These are phyloP conservation scores for Trametes coccinea DNA, from an alignment of 768 basidiomycete genomes.

Conservation along the genomic window DNA sequence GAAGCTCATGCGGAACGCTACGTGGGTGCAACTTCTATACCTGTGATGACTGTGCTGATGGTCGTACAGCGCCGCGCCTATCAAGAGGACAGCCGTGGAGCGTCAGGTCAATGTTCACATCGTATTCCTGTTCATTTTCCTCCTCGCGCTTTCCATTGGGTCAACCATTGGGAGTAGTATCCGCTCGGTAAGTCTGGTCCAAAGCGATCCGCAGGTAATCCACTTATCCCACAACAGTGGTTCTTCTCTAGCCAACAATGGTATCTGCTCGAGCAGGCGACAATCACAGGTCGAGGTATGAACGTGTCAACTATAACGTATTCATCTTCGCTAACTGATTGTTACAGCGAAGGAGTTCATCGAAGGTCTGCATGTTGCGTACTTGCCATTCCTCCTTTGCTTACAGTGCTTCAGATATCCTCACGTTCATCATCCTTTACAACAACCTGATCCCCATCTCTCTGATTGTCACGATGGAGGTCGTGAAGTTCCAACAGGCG, in stretches of 20 bases:
- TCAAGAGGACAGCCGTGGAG: slow-evolving; percentile 96
- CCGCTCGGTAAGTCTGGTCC: slow-evolving; percentile 51
- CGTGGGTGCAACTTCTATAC: slow-evolving; percentile 52
- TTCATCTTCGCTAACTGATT: slow-evolving; percentile 5
- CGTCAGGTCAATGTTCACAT: slow-evolving; percentile 96
- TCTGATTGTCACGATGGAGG: slow-evolving; percentile 98
- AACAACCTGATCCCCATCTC: slow-evolving; percentile 99
- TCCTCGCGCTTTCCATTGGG: slow-evolving; percentile 85
- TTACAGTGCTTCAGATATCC: slow-evolving; percentile 62
- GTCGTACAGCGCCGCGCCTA: slow-evolving; percentile 77
- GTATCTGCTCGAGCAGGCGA: slow-evolving; percentile 75
- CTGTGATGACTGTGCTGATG: not conserved
- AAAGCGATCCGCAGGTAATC: not conserved
- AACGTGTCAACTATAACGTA: slow-evolving; percentile 1
- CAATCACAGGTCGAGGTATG: slow-evolving; percentile 65
- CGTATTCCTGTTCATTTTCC: slow-evolving; percentile 86
- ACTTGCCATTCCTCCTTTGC: not conserved
- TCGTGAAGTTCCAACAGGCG: slow-evolving; percentile 98
- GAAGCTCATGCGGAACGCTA: slow-evolving; percentile 97
- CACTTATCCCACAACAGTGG: slow-evolving; percentile 51
- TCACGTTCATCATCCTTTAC: slow-evolving; percentile 98
- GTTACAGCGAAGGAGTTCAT: slow-evolving; percentile 70
- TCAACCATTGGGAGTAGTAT: slow-evolving; percentile 93
- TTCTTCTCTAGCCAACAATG: slow-evolving; percentile 85
- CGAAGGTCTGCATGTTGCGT: slow-evolving; percentile 57